Percentiles rank a stretch among this genome's conserved stretches.
phyloP scores from a whole-genome alignment of 768 basidiomycete species.

The Hirschioporus abietinus region DNA sequence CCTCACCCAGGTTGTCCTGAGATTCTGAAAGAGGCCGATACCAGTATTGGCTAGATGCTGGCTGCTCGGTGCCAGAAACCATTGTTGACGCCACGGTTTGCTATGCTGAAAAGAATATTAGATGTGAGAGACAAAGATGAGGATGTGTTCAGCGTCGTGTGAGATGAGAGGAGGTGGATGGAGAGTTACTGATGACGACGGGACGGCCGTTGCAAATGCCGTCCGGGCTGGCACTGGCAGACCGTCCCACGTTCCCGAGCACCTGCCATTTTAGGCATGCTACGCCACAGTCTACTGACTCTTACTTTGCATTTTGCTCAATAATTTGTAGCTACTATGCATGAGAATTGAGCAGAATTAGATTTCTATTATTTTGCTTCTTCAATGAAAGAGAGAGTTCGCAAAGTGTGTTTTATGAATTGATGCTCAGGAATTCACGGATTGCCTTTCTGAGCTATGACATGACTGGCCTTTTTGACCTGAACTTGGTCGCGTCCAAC shows the following conservation, averaged over 20 bases:
- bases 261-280: neutral
- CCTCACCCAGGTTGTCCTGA: slow-evolving; percentile 2
- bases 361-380: neutral
- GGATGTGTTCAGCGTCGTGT: neutral
- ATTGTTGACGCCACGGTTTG: neutral
- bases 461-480: no score
- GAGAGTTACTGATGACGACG: neutral
- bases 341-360: neutral
- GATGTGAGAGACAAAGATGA: neutral
- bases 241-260: neutral
- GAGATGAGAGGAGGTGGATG: neutral
- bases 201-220: neutral
- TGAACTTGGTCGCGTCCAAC: neutral
- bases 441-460: neutral
- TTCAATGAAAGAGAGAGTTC: neutral
- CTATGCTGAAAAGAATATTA: neutral
- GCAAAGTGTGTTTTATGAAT: neutral
- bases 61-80: neutral
- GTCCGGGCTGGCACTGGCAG: neutral
- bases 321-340: neutral
- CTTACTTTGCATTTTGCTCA: neutral
- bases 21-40: slow-evolving; percentile 1
- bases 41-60: neutral
- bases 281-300: neutral
- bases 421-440: neutral